Evolutionary conservation across 805 yeast species (phyloP).

Genomic region (Jamesozyma piceae): DNA sequence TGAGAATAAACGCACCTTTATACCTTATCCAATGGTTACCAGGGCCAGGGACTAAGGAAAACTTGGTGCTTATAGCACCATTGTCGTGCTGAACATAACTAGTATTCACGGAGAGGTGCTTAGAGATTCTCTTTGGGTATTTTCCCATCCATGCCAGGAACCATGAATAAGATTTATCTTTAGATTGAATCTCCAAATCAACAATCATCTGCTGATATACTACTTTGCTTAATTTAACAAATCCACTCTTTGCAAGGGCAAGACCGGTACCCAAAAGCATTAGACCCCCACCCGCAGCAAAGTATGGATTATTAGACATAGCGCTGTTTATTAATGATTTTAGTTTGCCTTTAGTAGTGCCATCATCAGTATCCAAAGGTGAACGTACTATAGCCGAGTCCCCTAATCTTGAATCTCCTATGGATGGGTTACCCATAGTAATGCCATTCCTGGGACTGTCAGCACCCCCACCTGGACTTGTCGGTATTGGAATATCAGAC

Average conservation of each 20-base stretch:
- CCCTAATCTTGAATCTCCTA: too few relatives aligned
- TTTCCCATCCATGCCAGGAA: constrained; percentile 93
- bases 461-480: not conserved
- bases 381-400: too few relatives aligned
- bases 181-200: constrained; percentile 86
- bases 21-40: constrained; percentile 85
- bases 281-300: constrained; percentile 96
- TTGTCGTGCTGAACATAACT: constrained; percentile 80
- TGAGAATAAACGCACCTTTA: constrained; percentile 78
- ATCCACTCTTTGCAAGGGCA: constrained; percentile 65
- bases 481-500: not conserved
- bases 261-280: constrained; percentile 90
- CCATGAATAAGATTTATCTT: constrained; percentile 91
- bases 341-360: constrained; percentile 24
- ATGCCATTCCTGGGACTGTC: not conserved
- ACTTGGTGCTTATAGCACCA: constrained; percentile 80
- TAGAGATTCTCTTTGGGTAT: constrained; percentile 60
- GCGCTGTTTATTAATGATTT: constrained; percentile 40
- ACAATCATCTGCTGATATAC: constrained; percentile 77
- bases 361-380: too few relatives aligned
- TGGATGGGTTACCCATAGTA: not conserved
- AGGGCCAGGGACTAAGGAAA: constrained; percentile 92
- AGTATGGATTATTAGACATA: constrained; percentile 75
- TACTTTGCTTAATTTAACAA: constrained; percentile 53
- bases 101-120: constrained; percentile 88